Evolutionary conservation across 768 basidiomycete genomes (phyloP).

Genomic region (Pholiota microspora): DNA sequence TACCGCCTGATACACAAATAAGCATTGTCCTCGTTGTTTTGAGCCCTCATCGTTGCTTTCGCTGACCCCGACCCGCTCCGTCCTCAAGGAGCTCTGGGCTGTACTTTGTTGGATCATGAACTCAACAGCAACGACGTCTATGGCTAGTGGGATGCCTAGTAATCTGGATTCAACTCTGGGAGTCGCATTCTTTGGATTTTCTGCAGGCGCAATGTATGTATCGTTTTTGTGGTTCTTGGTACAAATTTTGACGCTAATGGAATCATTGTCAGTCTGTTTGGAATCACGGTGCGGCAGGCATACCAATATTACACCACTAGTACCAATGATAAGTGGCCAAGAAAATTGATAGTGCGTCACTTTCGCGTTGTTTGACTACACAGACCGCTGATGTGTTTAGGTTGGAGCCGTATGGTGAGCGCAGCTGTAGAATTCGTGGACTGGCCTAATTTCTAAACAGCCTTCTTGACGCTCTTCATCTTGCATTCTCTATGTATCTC

Average conservation of each 20-base stretch:
- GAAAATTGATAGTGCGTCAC: slow-evolving; percentile 22
- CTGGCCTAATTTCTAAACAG: slow-evolving; percentile 10
- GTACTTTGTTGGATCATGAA: slow-evolving; percentile 19
- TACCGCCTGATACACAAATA: slow-evolving; percentile 8
- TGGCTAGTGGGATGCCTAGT: not conserved
- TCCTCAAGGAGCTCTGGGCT: slow-evolving; percentile 16
- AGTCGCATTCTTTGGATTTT: slow-evolving; percentile 29
- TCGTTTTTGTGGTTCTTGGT: not conserved
- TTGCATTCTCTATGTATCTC: slow-evolving; percentile 26
- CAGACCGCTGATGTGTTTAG: slow-evolving; percentile 10
- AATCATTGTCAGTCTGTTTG: slow-evolving; percentile 24
- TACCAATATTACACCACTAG: slow-evolving; percentile 27
- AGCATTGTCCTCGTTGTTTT: slow-evolving; percentile 8
- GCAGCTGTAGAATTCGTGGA: not conserved
- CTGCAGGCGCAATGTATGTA: slow-evolving; percentile 28
- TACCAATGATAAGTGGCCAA: slow-evolving; percentile 14
- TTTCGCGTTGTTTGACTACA: not conserved
- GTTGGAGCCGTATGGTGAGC: slow-evolving; percentile 22
- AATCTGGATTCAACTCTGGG: slow-evolving; percentile 22
- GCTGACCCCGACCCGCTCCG: slow-evolving; percentile 10
- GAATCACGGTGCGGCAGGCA: slow-evolving; percentile 28
- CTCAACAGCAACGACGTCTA: slow-evolving; percentile 11
- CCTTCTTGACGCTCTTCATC: slow-evolving; percentile 25
- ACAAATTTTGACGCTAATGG: too few species aligned
- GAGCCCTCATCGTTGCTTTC: not conserved